These are phyloP conservation scores for Thermothelomyces thermophilus DNA, from an alignment of 2,329 filamentous ascomycete species.

Conservation along the genomic window DNA sequence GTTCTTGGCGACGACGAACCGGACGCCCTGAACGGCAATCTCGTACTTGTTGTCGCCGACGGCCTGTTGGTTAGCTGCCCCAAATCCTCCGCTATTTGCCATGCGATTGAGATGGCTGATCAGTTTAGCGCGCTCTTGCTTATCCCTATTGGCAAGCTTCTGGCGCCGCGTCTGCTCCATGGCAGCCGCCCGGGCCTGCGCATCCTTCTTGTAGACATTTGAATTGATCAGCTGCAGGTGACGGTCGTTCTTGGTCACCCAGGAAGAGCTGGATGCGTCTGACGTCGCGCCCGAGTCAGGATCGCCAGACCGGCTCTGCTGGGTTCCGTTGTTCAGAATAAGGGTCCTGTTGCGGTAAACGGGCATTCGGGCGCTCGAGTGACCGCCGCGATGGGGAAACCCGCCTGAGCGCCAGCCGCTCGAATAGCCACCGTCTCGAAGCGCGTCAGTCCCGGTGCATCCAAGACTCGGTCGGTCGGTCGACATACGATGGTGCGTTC, in stretches of 20 bases:
- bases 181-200: constrained; percentile 59
- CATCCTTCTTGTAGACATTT: constrained; percentile 67
- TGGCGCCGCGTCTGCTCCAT: constrained; percentile 63
- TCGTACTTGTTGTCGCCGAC: constrained; percentile 46
- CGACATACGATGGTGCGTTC: constrained; percentile 33
- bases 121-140: constrained; percentile 54
- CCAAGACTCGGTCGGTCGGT: constrained; percentile 6
- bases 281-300: constrained; percentile 28
- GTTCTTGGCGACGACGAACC: constrained; percentile 65
- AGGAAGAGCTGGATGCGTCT: constrained; percentile 40
- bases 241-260: constrained; percentile 67
- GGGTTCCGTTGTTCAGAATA: constrained; percentile 49
- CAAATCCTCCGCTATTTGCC: constrained; percentile 22
- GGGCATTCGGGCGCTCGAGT: constrained; percentile 33
- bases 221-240: constrained; percentile 80
- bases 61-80: constrained; percentile 28
- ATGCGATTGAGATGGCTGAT: constrained; percentile 38
- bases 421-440: constrained; percentile 19
- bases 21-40: constrained; percentile 63
- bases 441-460: constrained; percentile 13
- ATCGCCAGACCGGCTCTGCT: constrained; percentile 26
- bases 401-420: constrained; percentile 24
- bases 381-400: constrained; percentile 31
- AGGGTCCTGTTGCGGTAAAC: constrained; percentile 49
- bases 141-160: constrained; percentile 47